Evolutionary conservation across 495 filamentous ascomycete species (phyloP), one percentile per base, ranked within the genome.

Genomic region (Patellaria atrata): DNA sequence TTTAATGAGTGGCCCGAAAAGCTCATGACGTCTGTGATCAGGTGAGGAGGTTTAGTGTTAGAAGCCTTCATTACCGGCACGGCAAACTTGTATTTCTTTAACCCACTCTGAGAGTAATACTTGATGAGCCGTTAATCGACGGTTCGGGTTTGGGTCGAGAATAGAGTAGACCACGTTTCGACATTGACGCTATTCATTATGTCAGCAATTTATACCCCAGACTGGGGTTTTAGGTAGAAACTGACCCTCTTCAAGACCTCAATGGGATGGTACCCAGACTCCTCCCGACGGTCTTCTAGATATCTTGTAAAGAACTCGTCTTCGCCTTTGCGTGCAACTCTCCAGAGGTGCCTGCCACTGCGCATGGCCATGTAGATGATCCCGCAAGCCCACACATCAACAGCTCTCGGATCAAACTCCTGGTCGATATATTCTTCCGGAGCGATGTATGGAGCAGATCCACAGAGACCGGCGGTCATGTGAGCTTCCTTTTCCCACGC

Each of bases 331-430:
- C 82, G 82, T 5, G 89, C 89, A 9, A 93, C 69, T n/a, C 84
- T 73, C 89, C 89, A 99, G 3, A 96, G 62, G 60, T 99, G 91
- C 21, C 89, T 65, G 26, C 89, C 89, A 11, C 89, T 99, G 32
- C 89, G 70, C 89, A 97, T 99, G 5, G 89, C 89, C 91, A 99
- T 96, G 62, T 99, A 99, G 36, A 99, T 96, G 21, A 99, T 89
- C 47, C 89, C 89, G 32, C 81, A 87, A 12, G 89, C 91, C 89
- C 89, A 99, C 28, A 96, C 75, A 52, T 99, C 89, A 28, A 99
- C 91, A 1, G 89, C 87, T 31, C 89, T 68, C 10, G 89, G 91
- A 54, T 99, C 89, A 38, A 99, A 99, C 55, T 99, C 89, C 46
- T 72, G 78, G 47, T 93, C 85, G 10, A 71, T 68, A 50, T 99